These are phyloP conservation scores for Amanita inopinata DNA, from an alignment of 768 basidiomycete genomes.

Conservation along the genomic window DNA sequence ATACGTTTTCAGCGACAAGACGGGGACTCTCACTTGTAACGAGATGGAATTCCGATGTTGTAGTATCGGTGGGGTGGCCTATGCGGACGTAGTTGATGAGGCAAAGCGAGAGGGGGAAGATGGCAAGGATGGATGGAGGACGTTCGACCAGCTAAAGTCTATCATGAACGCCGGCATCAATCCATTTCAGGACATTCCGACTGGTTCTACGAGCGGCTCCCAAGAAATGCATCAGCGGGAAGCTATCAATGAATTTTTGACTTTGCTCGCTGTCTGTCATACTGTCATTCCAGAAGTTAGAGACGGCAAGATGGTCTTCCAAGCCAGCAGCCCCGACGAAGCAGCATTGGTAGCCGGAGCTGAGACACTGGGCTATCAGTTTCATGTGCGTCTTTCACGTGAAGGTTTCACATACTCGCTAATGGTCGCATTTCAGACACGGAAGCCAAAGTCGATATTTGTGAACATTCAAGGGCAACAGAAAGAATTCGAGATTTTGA, in stretches of 20 bases:
- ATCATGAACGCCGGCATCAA: slow-evolving; percentile 42
- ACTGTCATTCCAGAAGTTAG: slow-evolving; percentile 94
- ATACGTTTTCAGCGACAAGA: slow-evolving; percentile 93
- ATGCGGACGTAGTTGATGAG: slow-evolving; percentile 89
- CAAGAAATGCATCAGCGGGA: slow-evolving; percentile 34
- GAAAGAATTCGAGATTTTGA: slow-evolving; percentile 83
- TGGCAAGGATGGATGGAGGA: slow-evolving; percentile 59
- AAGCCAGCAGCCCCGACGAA: slow-evolving; percentile 97
- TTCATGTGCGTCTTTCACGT: slow-evolving; percentile 59
- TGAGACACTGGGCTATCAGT: slow-evolving; percentile 84
- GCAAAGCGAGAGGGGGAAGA: slow-evolving; percentile 56
- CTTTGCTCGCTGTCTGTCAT: slow-evolving; percentile 89
- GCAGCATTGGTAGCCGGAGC: slow-evolving; percentile 94
- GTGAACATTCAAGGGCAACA: slow-evolving; percentile 65
- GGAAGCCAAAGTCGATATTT: slow-evolving; percentile 94
- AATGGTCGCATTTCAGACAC: slow-evolving; percentile 42
- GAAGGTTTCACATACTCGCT: background rate
- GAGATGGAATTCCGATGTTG: slow-evolving; percentile 97
- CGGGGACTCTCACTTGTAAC: slow-evolving; percentile 91
- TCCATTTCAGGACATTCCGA: slow-evolving; percentile 47
- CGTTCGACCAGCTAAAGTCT: slow-evolving; percentile 64
- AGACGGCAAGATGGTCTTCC: slow-evolving; percentile 85
- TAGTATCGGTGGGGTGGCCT: slow-evolving; percentile 80
- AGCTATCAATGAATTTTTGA: slow-evolving; percentile 62
- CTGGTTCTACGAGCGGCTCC: slow-evolving; percentile 21